Percentiles rank a stretch among this genome's conserved stretches.
phyloP scores from a whole-genome alignment of 2,329 filamentous ascomycete species.

The Colletotrichum noveboracense region DNA sequence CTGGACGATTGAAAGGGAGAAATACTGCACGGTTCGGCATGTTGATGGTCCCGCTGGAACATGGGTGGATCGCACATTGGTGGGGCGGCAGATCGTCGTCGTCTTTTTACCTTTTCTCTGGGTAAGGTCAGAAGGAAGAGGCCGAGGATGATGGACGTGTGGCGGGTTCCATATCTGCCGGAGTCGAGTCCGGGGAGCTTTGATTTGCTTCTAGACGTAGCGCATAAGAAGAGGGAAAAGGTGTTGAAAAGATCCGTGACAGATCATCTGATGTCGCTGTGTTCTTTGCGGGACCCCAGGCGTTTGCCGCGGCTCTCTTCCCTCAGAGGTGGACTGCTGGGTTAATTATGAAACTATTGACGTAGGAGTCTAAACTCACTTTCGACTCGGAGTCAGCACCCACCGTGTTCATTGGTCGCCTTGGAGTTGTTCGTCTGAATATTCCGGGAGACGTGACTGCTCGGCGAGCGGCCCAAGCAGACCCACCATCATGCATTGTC shows the following conservation, averaged over 20 bases:
- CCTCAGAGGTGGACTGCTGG: not conserved
- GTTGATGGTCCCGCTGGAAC: not conserved
- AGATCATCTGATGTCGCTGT: conserved; percentile 8
- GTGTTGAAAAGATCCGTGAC: not conserved
- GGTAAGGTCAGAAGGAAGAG: not conserved
- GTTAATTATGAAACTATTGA: not conserved
- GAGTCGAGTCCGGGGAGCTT: not conserved
- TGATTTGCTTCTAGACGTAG: not conserved
- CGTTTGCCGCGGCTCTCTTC: not conserved
- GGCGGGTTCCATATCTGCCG: not conserved
- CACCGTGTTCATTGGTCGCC: not conserved
- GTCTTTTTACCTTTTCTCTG: not conserved
- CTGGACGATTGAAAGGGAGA: not conserved
- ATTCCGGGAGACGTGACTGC: not conserved
- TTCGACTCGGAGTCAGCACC: not conserved
- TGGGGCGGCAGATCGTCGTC: not conserved
- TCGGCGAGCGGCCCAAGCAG: not conserved
- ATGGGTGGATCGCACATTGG: not conserved
- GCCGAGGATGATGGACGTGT: not conserved
- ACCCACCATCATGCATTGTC: not conserved
- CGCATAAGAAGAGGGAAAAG: not conserved
- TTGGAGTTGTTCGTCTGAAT: not conserved
- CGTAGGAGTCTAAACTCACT: not conserved
- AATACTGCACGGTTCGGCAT: not conserved
- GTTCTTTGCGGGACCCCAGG: not conserved